Conservation (phyloP, 139 green algal genomes). For the Picochlorum costavermella region DNA sequence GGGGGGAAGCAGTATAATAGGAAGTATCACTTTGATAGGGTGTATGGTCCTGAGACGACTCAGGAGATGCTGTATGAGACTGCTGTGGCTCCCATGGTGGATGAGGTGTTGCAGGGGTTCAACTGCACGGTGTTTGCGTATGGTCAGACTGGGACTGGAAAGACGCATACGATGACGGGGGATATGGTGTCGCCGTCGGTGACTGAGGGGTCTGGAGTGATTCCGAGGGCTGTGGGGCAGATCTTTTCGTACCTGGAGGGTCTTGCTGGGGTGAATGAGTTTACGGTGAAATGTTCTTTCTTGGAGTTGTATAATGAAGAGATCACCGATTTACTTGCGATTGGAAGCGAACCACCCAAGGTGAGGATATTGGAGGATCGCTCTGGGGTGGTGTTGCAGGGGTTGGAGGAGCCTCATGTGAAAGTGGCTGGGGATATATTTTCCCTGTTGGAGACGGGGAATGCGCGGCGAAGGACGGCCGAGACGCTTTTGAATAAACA, state of each 20-base stretch:
- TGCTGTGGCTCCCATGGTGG: slow-evolving; percentile 82
- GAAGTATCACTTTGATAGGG: slow-evolving; percentile 93
- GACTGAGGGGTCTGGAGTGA: slow-evolving; percentile 75
- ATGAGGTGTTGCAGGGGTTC: slow-evolving; percentile 89
- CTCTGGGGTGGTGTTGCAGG: slow-evolving; percentile 75
- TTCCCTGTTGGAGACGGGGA: slow-evolving; percentile 80
- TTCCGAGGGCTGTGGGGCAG: slow-evolving; percentile 87
- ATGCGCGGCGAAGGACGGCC: slow-evolving; percentile 76
- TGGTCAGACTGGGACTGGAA: slow-evolving; percentile 92
- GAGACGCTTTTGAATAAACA: slow-evolving; percentile 97
- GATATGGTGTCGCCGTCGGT: slow-evolving; percentile 45
- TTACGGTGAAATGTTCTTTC: slow-evolving; percentile 73
- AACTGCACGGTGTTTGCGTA: slow-evolving; percentile 91
- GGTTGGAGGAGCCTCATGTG: slow-evolving; percentile 90
- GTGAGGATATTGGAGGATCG: slow-evolving; percentile 73
- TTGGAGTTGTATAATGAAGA: slow-evolving; percentile 99
- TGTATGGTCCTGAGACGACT: slow-evolving; percentile 71
- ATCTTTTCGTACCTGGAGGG: slow-evolving; percentile 87
- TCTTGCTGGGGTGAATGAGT: slow-evolving; percentile 34
- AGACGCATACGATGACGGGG: slow-evolving; percentile 96
- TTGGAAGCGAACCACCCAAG: slow-evolving; percentile 30
- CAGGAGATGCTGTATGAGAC: slow-evolving; percentile 83
- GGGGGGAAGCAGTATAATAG: slow-evolving; percentile 65
- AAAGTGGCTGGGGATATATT: slow-evolving; percentile 79
- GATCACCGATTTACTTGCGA: slow-evolving; percentile 87